phyloP scores from a whole-genome alignment of 768 basidiomycete species.

The Calocera cornea region DNA sequence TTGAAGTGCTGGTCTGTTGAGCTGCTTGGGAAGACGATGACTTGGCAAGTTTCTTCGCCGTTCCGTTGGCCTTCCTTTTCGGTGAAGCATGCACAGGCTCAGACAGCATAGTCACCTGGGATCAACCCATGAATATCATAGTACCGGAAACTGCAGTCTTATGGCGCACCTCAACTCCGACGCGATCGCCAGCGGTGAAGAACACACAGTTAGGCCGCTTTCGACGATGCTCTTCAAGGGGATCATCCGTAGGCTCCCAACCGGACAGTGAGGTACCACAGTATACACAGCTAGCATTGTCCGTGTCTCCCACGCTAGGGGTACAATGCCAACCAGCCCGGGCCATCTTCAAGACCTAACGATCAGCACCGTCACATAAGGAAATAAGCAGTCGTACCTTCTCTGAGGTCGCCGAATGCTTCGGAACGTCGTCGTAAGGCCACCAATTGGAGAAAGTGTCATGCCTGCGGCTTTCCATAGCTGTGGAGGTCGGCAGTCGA shows the following conservation, averaged over 20 bases:
- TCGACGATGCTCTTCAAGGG: conserved; percentile 68
- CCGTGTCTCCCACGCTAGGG: conserved; percentile 38
- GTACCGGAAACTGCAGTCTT: neutral
- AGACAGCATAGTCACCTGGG: neutral
- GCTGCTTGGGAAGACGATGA: neutral
- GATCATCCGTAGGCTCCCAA: conserved; percentile 82
- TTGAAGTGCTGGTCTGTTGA: neutral
- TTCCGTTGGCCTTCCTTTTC: neutral
- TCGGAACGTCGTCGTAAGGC: conserved; percentile 50
- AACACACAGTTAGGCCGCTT: conserved; percentile 46
- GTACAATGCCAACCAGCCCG: conserved; percentile 77
- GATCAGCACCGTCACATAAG: neutral
- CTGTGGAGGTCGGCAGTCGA: conserved; percentile 51
- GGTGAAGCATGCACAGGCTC: neutral
- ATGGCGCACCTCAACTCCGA: neutral
- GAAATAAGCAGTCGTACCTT: conserved; percentile 33
- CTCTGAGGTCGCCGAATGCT: conserved; percentile 56
- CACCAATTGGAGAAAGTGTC: conserved; percentile 50
- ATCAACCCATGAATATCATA: neutral
- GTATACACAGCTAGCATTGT: conserved; percentile 74
- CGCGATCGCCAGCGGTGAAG: conserved; percentile 21
- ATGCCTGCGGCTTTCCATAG: conserved; percentile 59
- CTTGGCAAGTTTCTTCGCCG: neutral
- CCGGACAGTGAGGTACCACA: conserved; percentile 67
- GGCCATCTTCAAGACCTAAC: conserved; percentile 47